These are phyloP conservation scores for Leucaena leucocephala DNA, from an alignment of 306 rosid species.

Conservation along the genomic window DNA sequence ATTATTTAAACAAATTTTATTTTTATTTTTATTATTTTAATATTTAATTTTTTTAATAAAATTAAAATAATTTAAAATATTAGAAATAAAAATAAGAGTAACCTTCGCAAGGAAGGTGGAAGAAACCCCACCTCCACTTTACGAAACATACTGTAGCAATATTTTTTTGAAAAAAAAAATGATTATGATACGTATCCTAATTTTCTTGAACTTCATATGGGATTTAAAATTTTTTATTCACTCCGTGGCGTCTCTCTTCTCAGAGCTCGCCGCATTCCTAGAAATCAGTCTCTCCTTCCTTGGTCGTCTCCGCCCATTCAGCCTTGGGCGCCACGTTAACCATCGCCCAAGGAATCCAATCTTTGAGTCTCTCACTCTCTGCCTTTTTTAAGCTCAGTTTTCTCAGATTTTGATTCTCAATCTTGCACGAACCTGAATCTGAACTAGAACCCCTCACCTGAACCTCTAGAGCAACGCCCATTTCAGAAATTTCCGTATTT, in stretches of 20 bases:
- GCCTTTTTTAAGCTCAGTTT: not conserved
- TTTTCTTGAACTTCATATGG: not conserved
- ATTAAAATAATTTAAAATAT: no score
- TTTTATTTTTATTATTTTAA: no score
- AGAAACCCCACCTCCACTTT: no score
- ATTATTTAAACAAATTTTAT: no score
- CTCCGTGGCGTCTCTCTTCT: not conserved
- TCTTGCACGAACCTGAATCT: not conserved
- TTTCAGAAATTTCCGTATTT: not conserved
- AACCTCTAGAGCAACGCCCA: not conserved
- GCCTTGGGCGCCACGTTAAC: constrained; percentile 6
- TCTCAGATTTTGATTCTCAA: not conserved
- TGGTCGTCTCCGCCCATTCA: not conserved
- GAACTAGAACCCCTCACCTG: not conserved
- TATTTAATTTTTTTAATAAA: no score
- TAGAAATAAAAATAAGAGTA: no score
- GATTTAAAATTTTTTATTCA: not conserved
- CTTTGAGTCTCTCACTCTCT: constrained; percentile 7
- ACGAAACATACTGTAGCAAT: no score
- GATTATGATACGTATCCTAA: no score
- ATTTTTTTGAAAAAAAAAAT: no score
- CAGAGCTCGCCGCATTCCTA: not conserved
- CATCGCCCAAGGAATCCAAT: not conserved
- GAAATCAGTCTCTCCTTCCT: not conserved
- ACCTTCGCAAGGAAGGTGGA: no score